A percentile compares a stretch with the other conserved stretches of the same genome.
Evolutionary conservation across 2,329 filamentous ascomycete genomes (phyloP).

Genomic region (Cercospora nicotianae): DNA sequence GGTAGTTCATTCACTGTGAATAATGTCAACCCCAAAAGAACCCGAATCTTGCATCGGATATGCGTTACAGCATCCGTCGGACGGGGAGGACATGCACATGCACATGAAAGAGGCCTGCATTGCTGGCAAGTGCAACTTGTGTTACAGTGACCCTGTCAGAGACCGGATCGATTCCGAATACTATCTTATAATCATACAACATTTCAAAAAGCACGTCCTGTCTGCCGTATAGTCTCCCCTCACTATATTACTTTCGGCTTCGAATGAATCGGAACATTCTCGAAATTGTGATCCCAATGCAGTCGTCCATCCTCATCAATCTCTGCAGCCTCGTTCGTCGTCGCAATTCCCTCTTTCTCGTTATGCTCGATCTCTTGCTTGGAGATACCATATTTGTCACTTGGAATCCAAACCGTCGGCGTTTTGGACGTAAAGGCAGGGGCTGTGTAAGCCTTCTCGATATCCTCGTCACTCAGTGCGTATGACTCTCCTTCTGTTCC

Average conservation of each 20-base stretch:
- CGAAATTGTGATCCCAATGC: slow-evolving; percentile 46
- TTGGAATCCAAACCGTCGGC: slow-evolving; percentile 49
- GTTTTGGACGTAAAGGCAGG: slow-evolving; percentile 47
- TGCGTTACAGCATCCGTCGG: background rate
- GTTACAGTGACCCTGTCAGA: background rate
- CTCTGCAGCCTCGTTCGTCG: slow-evolving; percentile 48
- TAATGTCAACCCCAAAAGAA: too few relatives aligned
- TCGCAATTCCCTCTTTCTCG: slow-evolving; percentile 42
- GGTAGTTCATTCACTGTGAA: too few relatives aligned
- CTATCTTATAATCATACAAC: background rate
- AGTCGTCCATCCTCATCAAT: slow-evolving; percentile 50
- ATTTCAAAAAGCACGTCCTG: background rate
- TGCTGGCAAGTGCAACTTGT: background rate
- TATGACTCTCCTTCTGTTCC: slow-evolving; percentile 26
- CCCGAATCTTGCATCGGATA: background rate
- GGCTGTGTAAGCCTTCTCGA: slow-evolving; percentile 46
- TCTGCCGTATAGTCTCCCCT: background rate
- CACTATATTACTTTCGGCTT: slow-evolving; percentile 31
- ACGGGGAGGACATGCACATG: background rate
- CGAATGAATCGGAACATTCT: slow-evolving; percentile 47
- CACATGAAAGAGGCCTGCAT: background rate
- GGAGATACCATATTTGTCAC: slow-evolving; percentile 47
- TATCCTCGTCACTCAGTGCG: slow-evolving; percentile 31
- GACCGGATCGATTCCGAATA: background rate
- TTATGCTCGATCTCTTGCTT: slow-evolving; percentile 46